These are phyloP conservation scores for Neospermospora avenae DNA, from an alignment of 2,329 filamentous ascomycete genomes.

Conservation along the genomic window DNA sequence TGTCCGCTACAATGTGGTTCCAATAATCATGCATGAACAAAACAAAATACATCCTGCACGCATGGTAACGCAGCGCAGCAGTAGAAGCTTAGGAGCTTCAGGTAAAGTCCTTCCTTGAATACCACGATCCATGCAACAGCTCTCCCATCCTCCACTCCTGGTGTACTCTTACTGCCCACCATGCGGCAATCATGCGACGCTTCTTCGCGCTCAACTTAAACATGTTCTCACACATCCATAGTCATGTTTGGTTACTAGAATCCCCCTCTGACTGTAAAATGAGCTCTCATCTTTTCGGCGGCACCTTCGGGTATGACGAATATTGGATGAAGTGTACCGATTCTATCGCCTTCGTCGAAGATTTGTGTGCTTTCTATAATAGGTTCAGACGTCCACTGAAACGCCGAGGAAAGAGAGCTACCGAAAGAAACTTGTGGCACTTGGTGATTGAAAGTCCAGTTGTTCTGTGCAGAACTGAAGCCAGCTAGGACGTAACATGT, in stretches of 20 bases:
- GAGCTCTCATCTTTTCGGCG: conserved; percentile 30
- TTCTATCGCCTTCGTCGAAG: conserved; percentile 67
- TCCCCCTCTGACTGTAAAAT: conserved; percentile 31
- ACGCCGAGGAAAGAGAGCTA: conserved; percentile 34
- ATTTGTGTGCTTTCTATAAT: conserved; percentile 52
- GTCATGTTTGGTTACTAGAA: conserved; percentile 20
- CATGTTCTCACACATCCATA: neutral
- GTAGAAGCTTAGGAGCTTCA: neutral
- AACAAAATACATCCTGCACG: neutral
- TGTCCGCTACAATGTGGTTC: neutral
- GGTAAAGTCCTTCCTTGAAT: neutral
- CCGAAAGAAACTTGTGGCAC: conserved; percentile 36
- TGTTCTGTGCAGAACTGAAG: conserved; percentile 76
- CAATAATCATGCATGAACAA: neutral
- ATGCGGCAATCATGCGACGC: neutral
- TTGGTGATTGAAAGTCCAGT: conserved; percentile 46
- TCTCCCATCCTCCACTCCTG: neutral
- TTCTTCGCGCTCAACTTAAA: neutral
- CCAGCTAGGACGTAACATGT: conserved; percentile 89
- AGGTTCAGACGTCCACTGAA: conserved; percentile 42
- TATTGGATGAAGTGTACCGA: conserved; percentile 74
- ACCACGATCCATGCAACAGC: neutral
- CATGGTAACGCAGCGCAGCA: neutral
- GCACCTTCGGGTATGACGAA: conserved; percentile 73
- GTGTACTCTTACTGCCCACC: neutral